Evolutionary conservation across 257 asterid genomes (phyloP).

Genomic region (Thymus quinquecostatus): DNA sequence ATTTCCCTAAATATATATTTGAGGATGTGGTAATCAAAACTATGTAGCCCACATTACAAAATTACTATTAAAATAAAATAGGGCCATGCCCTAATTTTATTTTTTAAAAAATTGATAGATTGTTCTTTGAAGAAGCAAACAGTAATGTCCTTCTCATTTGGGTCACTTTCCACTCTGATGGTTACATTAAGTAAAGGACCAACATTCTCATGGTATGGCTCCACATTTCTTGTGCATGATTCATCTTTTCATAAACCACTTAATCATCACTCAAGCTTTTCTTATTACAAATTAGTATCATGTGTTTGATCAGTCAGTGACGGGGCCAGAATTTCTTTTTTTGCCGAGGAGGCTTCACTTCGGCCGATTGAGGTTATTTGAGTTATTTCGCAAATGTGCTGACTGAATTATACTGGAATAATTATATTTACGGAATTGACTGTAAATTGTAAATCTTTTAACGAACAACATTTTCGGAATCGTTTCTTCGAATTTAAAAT

Average conservation of each 20-base stretch:
- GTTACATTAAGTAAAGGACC: conserved; percentile 64
- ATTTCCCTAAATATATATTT: background rate
- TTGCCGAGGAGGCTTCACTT: too few species aligned
- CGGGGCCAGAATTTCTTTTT: too few species aligned
- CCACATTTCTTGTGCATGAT: conserved; percentile 46
- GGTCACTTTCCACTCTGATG: conserved; percentile 76
- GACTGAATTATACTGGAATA: too few species aligned
- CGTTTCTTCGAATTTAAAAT: background rate
- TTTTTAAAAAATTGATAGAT: conserved; percentile 28
- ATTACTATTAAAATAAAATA: conserved; percentile 10
- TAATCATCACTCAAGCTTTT: background rate
- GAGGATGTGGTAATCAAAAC: conserved; percentile 27
- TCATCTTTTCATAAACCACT: conserved; percentile 6
- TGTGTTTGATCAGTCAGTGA: too few species aligned
- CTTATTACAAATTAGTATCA: too few species aligned
- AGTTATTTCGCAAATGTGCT: too few species aligned
- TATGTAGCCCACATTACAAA: background rate
- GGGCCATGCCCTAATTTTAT: conserved; percentile 12
- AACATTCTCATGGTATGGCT: conserved; percentile 96
- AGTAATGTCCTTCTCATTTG: conserved; percentile 70
- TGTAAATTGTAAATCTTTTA: background rate
- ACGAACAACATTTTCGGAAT: background rate
- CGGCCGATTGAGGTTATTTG: too few species aligned
- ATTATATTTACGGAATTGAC: too few species aligned
- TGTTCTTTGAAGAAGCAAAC: conserved; percentile 35